phyloP scores from a whole-genome alignment of 106 monocot genomes.

The Apostasia shenzhenica region DNA sequence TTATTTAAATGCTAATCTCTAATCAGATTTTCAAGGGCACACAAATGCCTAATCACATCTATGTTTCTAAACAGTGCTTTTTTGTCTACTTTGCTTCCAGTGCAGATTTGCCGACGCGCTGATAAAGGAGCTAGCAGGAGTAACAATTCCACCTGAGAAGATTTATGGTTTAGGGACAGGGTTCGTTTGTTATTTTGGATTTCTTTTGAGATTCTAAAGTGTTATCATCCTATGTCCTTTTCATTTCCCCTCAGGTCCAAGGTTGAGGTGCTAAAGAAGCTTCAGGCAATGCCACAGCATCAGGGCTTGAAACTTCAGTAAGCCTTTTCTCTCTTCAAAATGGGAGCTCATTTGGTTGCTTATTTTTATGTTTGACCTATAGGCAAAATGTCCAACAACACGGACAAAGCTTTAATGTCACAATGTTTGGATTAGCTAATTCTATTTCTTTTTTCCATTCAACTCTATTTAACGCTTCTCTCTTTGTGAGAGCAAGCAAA shows the following conservation, averaged over 20 bases:
- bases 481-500: too few relatives aligned
- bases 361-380: too few relatives aligned
- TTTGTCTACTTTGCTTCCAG: constrained; percentile 22
- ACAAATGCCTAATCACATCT: too few relatives aligned
- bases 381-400: too few relatives aligned
- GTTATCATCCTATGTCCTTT: background rate
- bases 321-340: constrained; percentile 13
- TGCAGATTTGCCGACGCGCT: constrained; percentile 90
- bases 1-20: background rate
- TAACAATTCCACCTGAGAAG: constrained; percentile 65
- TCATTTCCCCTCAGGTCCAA: constrained; percentile 58
- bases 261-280: constrained; percentile 73
- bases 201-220: background rate
- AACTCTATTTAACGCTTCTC: too few relatives aligned
- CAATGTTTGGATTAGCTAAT: too few relatives aligned
- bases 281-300: constrained; percentile 72
- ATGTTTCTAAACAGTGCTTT: background rate
- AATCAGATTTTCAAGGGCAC: background rate
- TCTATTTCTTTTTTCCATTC: too few relatives aligned
- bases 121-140: constrained; percentile 70
- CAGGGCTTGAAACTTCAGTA: constrained; percentile 77
- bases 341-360: too few relatives aligned
- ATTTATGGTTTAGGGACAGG: constrained; percentile 94
- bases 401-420: too few relatives aligned
- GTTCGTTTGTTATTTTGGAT: constrained; percentile 32